phyloP scores from a whole-genome alignment of 2,329 filamentous ascomycete genomes.

The Talaromyces rugulosus region DNA sequence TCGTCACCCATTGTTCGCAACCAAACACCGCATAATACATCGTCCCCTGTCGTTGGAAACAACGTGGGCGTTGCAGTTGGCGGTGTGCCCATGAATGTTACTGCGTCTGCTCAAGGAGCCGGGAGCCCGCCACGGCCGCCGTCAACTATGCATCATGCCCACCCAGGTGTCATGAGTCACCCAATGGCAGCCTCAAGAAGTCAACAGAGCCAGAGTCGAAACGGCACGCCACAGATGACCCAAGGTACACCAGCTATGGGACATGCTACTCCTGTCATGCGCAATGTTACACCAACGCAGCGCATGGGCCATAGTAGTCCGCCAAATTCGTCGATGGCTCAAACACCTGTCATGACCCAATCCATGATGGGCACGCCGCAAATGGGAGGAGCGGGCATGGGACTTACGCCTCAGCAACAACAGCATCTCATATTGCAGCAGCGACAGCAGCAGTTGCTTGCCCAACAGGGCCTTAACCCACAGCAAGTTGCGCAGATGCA shows the following conservation, averaged over 20 bases:
- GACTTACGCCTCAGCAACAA: conserved; percentile 36
- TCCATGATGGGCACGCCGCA: conserved; percentile 38
- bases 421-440: conserved; percentile 34
- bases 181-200: conserved; percentile 43
- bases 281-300: conserved; percentile 44
- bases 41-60: conserved; percentile 41
- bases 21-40: conserved; percentile 42
- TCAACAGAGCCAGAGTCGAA: conserved; percentile 43
- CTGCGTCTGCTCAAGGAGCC: conserved; percentile 41
- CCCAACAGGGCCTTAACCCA: conserved; percentile 37
- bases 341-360: conserved; percentile 44
- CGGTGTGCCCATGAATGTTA: conserved; percentile 42
- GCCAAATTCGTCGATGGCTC: conserved; percentile 36
- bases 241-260: conserved; percentile 44
- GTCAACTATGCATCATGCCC: conserved; percentile 44
- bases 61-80: conserved; percentile 33
- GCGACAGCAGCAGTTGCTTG: conserved; percentile 34
- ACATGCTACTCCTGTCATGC: conserved; percentile 45
- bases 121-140: conserved; percentile 44
- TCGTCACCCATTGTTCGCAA: conserved; percentile 46
- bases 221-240: conserved; percentile 46
- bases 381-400: conserved; percentile 30
- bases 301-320: conserved; percentile 45
- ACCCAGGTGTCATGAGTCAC: conserved; percentile 42
- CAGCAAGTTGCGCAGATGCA: conserved; percentile 41